phyloP scores from a whole-genome alignment of 805 yeast genomes.

The Jamesozyma gamospora region DNA sequence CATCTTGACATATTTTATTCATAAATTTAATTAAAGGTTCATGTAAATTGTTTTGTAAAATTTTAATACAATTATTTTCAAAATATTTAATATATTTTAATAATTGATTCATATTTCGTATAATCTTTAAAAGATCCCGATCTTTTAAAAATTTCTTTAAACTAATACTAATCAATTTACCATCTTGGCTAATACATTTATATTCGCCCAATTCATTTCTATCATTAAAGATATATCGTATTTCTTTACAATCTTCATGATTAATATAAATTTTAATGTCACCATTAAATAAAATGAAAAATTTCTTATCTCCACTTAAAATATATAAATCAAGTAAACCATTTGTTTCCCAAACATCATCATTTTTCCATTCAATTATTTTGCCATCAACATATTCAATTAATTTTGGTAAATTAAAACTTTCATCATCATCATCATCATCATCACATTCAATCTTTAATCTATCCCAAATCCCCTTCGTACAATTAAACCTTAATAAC shows the following conservation, averaged over 20 bases:
- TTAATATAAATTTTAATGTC: too few relatives aligned
- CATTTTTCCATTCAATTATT: not conserved
- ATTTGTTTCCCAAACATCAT: too few relatives aligned
- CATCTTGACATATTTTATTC: slow-evolving; percentile 10
- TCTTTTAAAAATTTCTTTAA: slow-evolving; percentile 5
- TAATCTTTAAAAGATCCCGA: slow-evolving; percentile 10
- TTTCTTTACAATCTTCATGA: too few relatives aligned
- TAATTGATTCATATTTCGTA: slow-evolving; percentile 18
- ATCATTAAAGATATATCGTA: too few relatives aligned
- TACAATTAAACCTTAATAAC: slow-evolving; percentile 5
- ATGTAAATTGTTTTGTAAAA: too few relatives aligned
- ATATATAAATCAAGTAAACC: too few relatives aligned
- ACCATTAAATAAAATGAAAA: too few relatives aligned
- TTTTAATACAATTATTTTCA: too few relatives aligned
- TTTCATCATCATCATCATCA: not conserved
- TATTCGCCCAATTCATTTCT: too few relatives aligned
- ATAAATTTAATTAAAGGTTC: slow-evolving; percentile 7
- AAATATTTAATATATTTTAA: slow-evolving; percentile 1
- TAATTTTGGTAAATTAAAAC: not conserved
- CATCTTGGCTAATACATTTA: not conserved
- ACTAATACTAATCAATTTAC: not conserved
- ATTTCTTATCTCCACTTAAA: too few relatives aligned
- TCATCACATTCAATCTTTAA: not conserved
- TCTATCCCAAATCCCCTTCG: slow-evolving; percentile 16
- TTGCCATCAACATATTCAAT: not conserved